Conservation (phyloP, 371 early-diverging fungal genomes). For the Mortierella sp. region DNA sequence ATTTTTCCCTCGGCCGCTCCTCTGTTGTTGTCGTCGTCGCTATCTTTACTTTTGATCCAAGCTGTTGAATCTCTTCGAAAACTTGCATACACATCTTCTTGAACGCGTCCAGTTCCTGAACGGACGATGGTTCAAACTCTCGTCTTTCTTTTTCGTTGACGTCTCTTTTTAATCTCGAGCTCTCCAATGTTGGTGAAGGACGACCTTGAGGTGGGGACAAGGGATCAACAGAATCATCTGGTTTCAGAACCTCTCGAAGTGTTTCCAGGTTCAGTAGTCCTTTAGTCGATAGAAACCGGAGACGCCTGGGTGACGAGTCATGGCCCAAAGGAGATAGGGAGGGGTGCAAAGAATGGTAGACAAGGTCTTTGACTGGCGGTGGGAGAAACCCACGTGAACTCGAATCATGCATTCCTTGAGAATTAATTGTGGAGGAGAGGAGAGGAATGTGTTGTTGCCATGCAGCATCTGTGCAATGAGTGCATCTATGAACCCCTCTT, state of each 20-base stretch:
- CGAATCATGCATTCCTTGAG: neutral
- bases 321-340: too few relatives aligned
- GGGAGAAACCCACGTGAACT: constrained; percentile 23
- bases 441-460: too few relatives aligned
- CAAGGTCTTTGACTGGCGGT: constrained; percentile 23
- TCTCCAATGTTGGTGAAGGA: neutral
- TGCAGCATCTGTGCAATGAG: too few relatives aligned
- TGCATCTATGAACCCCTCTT: too few relatives aligned
- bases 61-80: neutral
- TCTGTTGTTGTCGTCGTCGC: neutral
- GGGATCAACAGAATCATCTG: too few relatives aligned
- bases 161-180: too few relatives aligned
- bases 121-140: too few relatives aligned
- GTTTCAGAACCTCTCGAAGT: constrained; percentile 5
- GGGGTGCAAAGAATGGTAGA: too few relatives aligned
- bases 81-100: constrained; percentile 10
- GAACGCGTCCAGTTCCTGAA: constrained; percentile 16
- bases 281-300: neutral
- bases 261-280: constrained; percentile 10
- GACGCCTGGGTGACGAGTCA: neutral
- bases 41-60: neutral
- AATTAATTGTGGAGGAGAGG: too few relatives aligned
- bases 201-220: constrained; percentile 3
- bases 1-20: constrained; percentile 18
- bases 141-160: too few relatives aligned